Evolutionary conservation across 768 basidiomycete genomes (phyloP).

Genomic region (Agaricus blazei): DNA sequence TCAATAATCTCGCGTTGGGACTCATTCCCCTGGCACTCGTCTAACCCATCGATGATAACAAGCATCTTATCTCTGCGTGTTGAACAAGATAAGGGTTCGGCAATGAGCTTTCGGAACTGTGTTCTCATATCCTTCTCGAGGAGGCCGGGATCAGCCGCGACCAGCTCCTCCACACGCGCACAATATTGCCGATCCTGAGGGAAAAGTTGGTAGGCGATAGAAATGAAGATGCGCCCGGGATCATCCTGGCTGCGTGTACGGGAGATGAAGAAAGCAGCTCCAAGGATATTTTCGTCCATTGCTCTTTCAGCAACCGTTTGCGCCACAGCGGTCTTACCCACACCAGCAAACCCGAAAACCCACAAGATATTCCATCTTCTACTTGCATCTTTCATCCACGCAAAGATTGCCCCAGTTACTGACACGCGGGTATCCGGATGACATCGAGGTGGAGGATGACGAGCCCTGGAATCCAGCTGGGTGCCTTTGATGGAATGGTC

Average conservation of each 20-base stretch:
- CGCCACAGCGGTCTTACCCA: conserved; percentile 10
- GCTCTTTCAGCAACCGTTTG: conserved; percentile 10
- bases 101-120: conserved; percentile 6
- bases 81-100: neutral
- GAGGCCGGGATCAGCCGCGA: neutral
- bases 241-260: conserved; percentile 3
- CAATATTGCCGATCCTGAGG: neutral
- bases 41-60: conserved; percentile 11
- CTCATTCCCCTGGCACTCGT: conserved; percentile 12
- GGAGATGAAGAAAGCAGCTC: conserved; percentile 11
- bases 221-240: conserved; percentile 5
- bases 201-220: conserved; percentile 12
- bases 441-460: conserved; percentile 5
- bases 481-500: neutral
- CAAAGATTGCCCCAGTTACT: neutral
- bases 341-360: neutral
- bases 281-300: neutral
- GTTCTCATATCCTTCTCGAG: neutral
- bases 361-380: neutral
- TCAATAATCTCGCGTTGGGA: conserved; percentile 9
- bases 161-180: neutral
- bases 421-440: conserved; percentile 8
- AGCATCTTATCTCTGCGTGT: neutral
- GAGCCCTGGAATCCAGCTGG: conserved; percentile 2
- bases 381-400: neutral